Evolutionary conservation across 2,329 filamentous ascomycete species (phyloP).

Genomic region (Epichloe brachyelytri): DNA sequence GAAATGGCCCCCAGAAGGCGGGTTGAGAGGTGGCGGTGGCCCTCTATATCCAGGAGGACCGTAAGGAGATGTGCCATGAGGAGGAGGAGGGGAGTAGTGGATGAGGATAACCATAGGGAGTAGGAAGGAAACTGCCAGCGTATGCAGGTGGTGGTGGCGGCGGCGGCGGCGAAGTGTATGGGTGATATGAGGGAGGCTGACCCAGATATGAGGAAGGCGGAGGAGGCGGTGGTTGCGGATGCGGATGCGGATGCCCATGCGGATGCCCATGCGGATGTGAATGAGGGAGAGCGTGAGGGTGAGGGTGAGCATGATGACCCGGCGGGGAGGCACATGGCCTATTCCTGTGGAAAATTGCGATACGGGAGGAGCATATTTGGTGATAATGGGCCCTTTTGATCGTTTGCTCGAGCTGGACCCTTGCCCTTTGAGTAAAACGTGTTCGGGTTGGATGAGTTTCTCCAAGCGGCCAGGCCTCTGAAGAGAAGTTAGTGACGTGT

Average conservation of each 20-base stretch:
- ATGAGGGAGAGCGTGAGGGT: neutral
- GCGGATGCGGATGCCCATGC: neutral
- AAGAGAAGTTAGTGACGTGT: constrained; percentile 6
- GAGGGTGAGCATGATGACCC: constrained; percentile 7
- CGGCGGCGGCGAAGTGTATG: constrained; percentile 8
- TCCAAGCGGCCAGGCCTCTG: constrained; percentile 25
- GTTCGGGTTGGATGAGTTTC: constrained; percentile 16
- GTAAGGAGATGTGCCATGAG: constrained; percentile 9
- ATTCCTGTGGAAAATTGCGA: constrained; percentile 9
- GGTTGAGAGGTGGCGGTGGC: constrained; percentile 4
- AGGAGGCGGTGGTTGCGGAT: constrained; percentile 1
- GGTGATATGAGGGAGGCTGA: constrained; percentile 14
- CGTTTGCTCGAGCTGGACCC: constrained; percentile 17
- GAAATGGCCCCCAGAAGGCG: constrained; percentile 4
- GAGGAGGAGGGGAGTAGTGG: constrained; percentile 12
- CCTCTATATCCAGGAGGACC: constrained; percentile 8
- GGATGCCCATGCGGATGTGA: constrained; percentile 1
- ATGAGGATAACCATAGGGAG: constrained; percentile 14
- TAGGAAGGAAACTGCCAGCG: constrained; percentile 11
- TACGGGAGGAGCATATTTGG: constrained; percentile 20
- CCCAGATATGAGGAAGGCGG: constrained; percentile 12
- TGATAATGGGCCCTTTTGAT: constrained; percentile 21
- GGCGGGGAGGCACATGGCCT: constrained; percentile 13
- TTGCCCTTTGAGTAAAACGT: constrained; percentile 16
- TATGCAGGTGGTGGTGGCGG: constrained; percentile 8